Evolutionary conservation across 208 protist species (phyloP).

Genomic region (Trypanosoma melophagium): DNA sequence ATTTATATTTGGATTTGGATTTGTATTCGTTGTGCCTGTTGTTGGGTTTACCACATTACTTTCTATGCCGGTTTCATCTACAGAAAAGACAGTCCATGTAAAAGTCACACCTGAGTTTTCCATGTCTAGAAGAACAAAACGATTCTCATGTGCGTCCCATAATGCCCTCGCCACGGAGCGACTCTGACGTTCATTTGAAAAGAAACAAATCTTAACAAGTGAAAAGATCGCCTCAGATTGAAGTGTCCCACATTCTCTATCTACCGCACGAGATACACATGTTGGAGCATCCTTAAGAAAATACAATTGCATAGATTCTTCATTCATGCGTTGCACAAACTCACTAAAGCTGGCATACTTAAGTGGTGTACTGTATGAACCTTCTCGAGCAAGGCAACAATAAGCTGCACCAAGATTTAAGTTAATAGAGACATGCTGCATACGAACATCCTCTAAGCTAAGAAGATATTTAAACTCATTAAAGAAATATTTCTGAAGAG

Average conservation of each 20-base stretch:
- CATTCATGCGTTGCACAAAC: constrained; percentile 85
- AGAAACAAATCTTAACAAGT: constrained; percentile 81
- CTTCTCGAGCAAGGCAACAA: constrained; percentile 74
- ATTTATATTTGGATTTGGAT: not conserved
- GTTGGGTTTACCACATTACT: not conserved
- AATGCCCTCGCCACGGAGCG: constrained; percentile 72
- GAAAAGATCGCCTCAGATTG: constrained; percentile 67
- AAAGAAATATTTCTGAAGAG: constrained; percentile 72
- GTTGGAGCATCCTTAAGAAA: constrained; percentile 80
- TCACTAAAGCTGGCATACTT: constrained; percentile 79
- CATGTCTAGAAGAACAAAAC: constrained; percentile 79
- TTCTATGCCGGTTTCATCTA: constrained; percentile 64
- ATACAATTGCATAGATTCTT: constrained; percentile 86
- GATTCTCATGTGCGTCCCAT: constrained; percentile 73
- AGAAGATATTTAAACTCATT: constrained; percentile 70
- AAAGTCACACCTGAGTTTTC: constrained; percentile 80
- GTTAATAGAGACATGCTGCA: constrained; percentile 72
- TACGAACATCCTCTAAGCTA: constrained; percentile 66
- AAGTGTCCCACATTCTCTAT: constrained; percentile 69
- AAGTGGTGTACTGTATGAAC: constrained; percentile 74
- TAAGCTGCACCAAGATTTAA: constrained; percentile 82
- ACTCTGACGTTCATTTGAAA: constrained; percentile 81
- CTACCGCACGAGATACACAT: constrained; percentile 79
- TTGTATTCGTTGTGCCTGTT: not conserved
- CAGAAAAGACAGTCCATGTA: constrained; percentile 83